These are phyloP conservation scores for Cladorrhinum sp. DNA, from an alignment of 2,329 filamentous ascomycete genomes.

Conservation along the genomic window DNA sequence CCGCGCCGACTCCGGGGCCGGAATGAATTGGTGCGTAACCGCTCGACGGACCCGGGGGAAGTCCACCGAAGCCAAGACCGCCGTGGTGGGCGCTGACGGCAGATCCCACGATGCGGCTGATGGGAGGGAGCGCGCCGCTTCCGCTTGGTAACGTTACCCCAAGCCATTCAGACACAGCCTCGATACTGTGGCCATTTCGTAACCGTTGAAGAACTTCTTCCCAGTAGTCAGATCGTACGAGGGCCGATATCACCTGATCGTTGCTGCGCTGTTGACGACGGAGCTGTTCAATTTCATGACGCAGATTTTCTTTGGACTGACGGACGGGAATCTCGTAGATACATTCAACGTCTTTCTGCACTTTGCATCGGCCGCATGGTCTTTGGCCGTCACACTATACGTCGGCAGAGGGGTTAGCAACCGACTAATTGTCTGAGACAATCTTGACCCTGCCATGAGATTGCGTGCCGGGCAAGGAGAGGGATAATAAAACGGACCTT, in stretches of 20 bases:
- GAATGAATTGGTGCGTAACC: conserved; percentile 34
- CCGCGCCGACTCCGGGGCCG: conserved; percentile 24
- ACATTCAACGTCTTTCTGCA: conserved; percentile 54
- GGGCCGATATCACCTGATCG: conserved; percentile 54
- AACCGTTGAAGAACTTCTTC: conserved; percentile 54
- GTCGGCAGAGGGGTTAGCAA: background rate
- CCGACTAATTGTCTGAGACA: background rate
- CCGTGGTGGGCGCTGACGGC: conserved; percentile 25
- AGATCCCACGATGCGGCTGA: conserved; percentile 31
- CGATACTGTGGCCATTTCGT: conserved; percentile 52
- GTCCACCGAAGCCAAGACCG: conserved; percentile 32
- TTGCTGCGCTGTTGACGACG: conserved; percentile 52
- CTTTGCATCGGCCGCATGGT: conserved; percentile 54
- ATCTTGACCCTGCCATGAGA: background rate
- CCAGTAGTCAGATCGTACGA: conserved; percentile 49
- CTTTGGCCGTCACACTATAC: conserved; percentile 58
- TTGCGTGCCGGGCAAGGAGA: background rate
- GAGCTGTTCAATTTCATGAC: conserved; percentile 57
- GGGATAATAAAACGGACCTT: conserved; percentile 47
- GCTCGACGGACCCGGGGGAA: conserved; percentile 29
- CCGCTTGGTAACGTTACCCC: conserved; percentile 33
- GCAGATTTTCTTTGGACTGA: conserved; percentile 61
- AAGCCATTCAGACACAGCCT: conserved; percentile 56
- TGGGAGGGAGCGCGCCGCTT: conserved; percentile 31
- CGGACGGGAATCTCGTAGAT: conserved; percentile 61